phyloP scores from a whole-genome alignment of 1,284 basidiomycete species.

The Peniophora sp. region DNA sequence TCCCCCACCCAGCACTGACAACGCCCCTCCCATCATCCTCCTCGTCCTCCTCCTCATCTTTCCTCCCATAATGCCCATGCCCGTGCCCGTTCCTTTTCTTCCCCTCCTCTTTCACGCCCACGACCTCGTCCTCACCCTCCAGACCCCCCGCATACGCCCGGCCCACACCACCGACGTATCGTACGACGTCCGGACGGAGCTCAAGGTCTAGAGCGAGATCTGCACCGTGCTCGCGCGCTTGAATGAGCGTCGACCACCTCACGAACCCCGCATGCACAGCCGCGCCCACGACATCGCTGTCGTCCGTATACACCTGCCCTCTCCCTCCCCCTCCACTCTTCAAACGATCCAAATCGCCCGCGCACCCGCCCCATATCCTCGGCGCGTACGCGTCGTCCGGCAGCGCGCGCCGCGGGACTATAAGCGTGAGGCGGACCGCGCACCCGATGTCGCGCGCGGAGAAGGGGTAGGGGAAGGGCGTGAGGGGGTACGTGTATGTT shows the following conservation, averaged over 20 bases:
- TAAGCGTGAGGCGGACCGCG: constrained; percentile 53
- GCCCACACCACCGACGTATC: constrained; percentile 33
- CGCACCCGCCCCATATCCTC: constrained; percentile 56
- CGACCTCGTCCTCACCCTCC: constrained; percentile 13
- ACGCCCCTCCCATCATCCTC: constrained; percentile 55
- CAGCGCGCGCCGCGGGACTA: constrained; percentile 52
- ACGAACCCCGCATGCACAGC: constrained; percentile 62
- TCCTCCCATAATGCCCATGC: too few relatives aligned
- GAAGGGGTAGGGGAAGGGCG: constrained; percentile 33
- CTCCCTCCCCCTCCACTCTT: constrained; percentile 8
- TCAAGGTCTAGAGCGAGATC: constrained; percentile 50
- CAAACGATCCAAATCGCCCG: constrained; percentile 10
- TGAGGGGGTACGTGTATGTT: constrained; percentile 40
- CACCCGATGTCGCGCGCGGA: constrained; percentile 23
- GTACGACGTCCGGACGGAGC: constrained; percentile 29
- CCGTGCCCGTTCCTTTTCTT: constrained; percentile 12
- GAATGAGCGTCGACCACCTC: constrained; percentile 48
- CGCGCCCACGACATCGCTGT: constrained; percentile 66
- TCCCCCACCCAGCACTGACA: constrained; percentile 64
- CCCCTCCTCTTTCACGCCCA: constrained; percentile 19
- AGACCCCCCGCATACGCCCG: constrained; percentile 10
- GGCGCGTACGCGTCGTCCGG: constrained; percentile 43
- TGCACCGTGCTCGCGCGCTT: constrained; percentile 41
- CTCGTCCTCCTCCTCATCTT: constrained; percentile 30
- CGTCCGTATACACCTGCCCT: constrained; percentile 61